Conservation (phyloP, 306 rosid species). For the Vigna angularis region DNA sequence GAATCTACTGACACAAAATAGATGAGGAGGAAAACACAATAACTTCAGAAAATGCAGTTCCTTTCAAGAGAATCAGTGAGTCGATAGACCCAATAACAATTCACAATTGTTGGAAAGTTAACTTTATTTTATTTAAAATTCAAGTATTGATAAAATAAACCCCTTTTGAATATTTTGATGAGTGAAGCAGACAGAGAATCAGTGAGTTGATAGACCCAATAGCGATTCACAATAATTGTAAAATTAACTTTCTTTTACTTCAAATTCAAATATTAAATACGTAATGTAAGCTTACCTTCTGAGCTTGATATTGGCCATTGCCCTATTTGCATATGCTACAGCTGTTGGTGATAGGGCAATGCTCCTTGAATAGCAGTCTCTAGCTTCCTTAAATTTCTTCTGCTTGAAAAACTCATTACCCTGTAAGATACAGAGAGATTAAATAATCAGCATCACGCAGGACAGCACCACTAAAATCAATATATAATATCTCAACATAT, state of each 20-base stretch:
- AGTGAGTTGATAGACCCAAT: conserved; percentile 7
- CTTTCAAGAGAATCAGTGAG: conserved; percentile 35
- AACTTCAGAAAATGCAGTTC: conserved; percentile 5
- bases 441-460: conserved; percentile 28
- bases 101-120: neutral
- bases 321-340: conserved; percentile 94
- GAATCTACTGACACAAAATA: conserved; percentile 62
- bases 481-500: conserved; percentile 22
- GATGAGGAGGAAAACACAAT: conserved; percentile 21
- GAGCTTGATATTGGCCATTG: conserved; percentile 90
- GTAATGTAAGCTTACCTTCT: conserved; percentile 63
- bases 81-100: conserved; percentile 8
- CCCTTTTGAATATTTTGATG: neutral
- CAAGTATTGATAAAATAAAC: conserved; percentile 20
- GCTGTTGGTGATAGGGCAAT: conserved; percentile 90
- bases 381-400: conserved; percentile 92
- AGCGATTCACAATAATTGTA: neutral
- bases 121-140: conserved; percentile 19
- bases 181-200: conserved; percentile 1
- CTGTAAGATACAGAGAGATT: conserved; percentile 53
- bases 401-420: conserved; percentile 95
- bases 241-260: conserved; percentile 4
- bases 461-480: conserved; percentile 19
- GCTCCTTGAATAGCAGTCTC: conserved; percentile 92
- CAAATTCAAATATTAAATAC: conserved; percentile 14